These are phyloP conservation scores for Cytospora leucostoma DNA, from an alignment of 2,329 filamentous ascomycete genomes.

Conservation along the genomic window DNA sequence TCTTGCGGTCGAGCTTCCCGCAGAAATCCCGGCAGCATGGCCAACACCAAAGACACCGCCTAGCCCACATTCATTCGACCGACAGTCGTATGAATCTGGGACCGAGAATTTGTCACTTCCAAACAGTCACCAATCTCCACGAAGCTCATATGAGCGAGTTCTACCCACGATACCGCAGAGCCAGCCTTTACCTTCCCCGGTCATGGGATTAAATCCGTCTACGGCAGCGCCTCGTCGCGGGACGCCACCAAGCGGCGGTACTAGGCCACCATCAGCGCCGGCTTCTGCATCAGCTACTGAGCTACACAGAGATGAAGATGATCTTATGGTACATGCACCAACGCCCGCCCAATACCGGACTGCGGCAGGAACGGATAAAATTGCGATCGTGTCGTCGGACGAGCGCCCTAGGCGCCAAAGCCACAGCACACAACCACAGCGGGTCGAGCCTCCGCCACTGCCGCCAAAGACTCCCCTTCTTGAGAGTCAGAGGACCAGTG, in stretches of 20 bases:
- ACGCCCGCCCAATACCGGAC: constrained; percentile 60
- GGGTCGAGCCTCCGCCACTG: constrained; percentile 67
- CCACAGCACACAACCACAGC: constrained; percentile 35
- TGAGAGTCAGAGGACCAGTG: constrained; percentile 45
- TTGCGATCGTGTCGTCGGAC: constrained; percentile 62
- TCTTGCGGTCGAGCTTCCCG: constrained; percentile 60
- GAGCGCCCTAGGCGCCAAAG: constrained; percentile 53
- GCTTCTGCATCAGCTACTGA: constrained; percentile 22
- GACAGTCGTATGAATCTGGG: constrained; percentile 58
- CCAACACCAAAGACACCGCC: constrained; percentile 41
- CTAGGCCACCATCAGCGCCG: constrained; percentile 29
- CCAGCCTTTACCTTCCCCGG: constrained; percentile 31
- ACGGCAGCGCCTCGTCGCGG: constrained; percentile 37
- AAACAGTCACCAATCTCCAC: constrained; percentile 47
- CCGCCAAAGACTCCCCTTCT: constrained; percentile 77
- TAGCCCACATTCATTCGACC: constrained; percentile 40
- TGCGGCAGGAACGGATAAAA: constrained; percentile 66
- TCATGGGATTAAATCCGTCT: constrained; percentile 34
- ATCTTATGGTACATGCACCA: constrained; percentile 57
- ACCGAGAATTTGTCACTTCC: constrained; percentile 51
- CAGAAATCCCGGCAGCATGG: constrained; percentile 49
- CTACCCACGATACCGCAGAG: constrained; percentile 36
- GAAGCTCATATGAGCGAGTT: constrained; percentile 52
- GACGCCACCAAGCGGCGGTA: constrained; percentile 29
- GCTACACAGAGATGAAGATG: constrained; percentile 47